Conservation (phyloP, 2,329 filamentous ascomycete species). For the Parastagonospora nodorum region DNA sequence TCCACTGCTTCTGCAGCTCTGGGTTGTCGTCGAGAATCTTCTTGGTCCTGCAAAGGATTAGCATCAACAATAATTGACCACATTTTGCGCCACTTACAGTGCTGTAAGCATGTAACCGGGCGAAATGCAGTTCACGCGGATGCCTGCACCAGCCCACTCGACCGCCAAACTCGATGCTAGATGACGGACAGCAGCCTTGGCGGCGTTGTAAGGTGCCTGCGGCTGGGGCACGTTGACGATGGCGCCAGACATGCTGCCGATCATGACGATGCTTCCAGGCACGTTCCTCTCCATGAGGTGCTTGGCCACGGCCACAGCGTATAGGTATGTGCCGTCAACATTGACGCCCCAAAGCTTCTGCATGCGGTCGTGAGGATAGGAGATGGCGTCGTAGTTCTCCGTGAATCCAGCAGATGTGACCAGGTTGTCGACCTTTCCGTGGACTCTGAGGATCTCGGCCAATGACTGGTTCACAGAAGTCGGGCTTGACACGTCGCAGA, state of each 20-base stretch:
- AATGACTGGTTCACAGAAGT: slow-evolving; percentile 78
- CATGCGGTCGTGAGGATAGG: slow-evolving; percentile 88
- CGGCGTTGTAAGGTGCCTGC: slow-evolving; percentile 89
- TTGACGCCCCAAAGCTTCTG: slow-evolving; percentile 95
- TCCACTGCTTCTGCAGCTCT: slow-evolving; percentile 88
- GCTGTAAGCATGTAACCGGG: slow-evolving; percentile 97
- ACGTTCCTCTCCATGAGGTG: slow-evolving; percentile 84
- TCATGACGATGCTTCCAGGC: slow-evolving; percentile 87
- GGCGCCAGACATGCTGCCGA: slow-evolving; percentile 90
- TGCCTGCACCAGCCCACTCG: slow-evolving; percentile 87
- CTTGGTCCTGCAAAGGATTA: slow-evolving; percentile 68
- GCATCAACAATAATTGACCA: neutral
- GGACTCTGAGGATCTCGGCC: slow-evolving; percentile 68
- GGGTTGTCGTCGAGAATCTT: slow-evolving; percentile 95
- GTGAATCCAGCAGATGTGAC: slow-evolving; percentile 97
- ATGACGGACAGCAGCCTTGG: slow-evolving; percentile 91
- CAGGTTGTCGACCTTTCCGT: slow-evolving; percentile 86
- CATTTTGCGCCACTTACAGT: slow-evolving; percentile 64
- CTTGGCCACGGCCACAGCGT: slow-evolving; percentile 80
- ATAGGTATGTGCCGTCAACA: slow-evolving; percentile 89
- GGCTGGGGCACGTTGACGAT: slow-evolving; percentile 97
- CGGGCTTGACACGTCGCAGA: slow-evolving; percentile 81
- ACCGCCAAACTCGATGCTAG: slow-evolving; percentile 86
- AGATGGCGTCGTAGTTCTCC: slow-evolving; percentile 91
- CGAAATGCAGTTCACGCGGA: slow-evolving; percentile 93